Evolutionary conservation across 129 eudicot species (phyloP).

Genomic region (Calendula officinalis): DNA sequence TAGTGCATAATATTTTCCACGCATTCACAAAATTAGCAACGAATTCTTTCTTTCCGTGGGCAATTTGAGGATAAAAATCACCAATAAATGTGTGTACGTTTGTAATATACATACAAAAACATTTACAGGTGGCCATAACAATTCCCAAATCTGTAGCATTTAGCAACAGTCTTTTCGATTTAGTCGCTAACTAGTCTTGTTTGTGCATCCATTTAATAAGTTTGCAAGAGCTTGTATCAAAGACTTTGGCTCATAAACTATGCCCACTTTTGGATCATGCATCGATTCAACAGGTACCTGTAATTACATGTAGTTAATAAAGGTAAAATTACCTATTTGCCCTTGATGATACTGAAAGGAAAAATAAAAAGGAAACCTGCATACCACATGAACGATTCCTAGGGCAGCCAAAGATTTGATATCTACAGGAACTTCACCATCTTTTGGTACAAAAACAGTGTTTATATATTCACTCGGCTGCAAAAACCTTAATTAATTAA

Average conservation of each 20-base stretch:
- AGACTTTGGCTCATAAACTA: constrained; percentile 67
- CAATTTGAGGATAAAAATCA: no score
- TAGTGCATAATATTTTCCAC: no score
- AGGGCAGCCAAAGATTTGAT: constrained; percentile 51
- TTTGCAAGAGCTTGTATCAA: constrained; percentile 69
- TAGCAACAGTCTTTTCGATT: no score
- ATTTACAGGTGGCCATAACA: no score
- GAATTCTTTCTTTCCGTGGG: no score
- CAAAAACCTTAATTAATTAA: constrained; percentile 19
- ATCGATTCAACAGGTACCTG: constrained; percentile 74
- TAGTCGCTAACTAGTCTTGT: constrained; percentile 6
- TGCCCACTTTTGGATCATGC: constrained; percentile 75
- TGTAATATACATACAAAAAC: no score
- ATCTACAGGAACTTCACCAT: constrained; percentile 72
- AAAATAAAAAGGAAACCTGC: constrained; percentile 15
- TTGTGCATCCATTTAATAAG: constrained; percentile 38
- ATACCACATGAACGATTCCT: constrained; percentile 77
- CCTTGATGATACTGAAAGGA: background rate
- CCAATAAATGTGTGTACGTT: no score
- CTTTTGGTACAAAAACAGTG: constrained; percentile 83
- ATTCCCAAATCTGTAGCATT: no score
- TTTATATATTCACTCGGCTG: constrained; percentile 84
- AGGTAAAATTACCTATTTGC: background rate
- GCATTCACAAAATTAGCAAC: no score
- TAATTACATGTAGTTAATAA: constrained; percentile 4